Evolutionary conservation across 164 flowering plant species (phyloP), one percentile per base, ranked within the genome.

Genomic region (Vitis rupestris): DNA sequence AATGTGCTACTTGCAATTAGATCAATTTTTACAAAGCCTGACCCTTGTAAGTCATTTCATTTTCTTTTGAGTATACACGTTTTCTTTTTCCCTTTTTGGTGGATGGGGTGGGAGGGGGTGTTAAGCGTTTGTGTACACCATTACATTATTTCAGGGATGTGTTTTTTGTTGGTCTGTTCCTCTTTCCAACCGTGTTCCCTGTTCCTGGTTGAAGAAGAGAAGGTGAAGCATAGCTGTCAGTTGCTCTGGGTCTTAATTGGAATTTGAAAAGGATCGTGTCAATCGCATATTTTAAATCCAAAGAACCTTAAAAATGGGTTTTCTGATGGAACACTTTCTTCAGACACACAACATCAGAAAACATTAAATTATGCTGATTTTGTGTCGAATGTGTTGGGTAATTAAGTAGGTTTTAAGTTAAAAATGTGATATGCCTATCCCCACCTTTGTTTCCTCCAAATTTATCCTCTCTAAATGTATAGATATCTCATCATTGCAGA

Each of bases 11-110:
- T 81, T 66, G 93, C 97, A 11, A 80, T 93, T 70, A 85, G 86
- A 85, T 86, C 97, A 16, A 78, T 90, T 51, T 88, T 96, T 79
- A 79, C 83, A 19, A 86, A 80, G 62, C 97, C 99, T 62, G 92
- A 90, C 12, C 86, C 93, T 11, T 85, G 98, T 91, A 80, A 78
- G 93, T 80, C 19, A 44, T 54, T 19, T 12, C 58, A 50, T 44
- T 50, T 51, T 12, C 44, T 44, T 27, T 16, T 61, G 1, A 15
- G 0, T 11, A 31, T 54, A 8, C 48, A 31, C 60, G 10, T n/a
- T 47, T 50, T 6, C 3, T 23, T 55, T 68, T 29, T 17, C 15
- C 8, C 15, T 49, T 53, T n/a, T 10, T 19, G 61, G 29, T 13
- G 44, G 44, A 37, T 37, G 44, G 7, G 4, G 7, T 37, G 44